phyloP scores from a whole-genome alignment of 257 asterid genomes.

The Cynanchum wilfordii region DNA sequence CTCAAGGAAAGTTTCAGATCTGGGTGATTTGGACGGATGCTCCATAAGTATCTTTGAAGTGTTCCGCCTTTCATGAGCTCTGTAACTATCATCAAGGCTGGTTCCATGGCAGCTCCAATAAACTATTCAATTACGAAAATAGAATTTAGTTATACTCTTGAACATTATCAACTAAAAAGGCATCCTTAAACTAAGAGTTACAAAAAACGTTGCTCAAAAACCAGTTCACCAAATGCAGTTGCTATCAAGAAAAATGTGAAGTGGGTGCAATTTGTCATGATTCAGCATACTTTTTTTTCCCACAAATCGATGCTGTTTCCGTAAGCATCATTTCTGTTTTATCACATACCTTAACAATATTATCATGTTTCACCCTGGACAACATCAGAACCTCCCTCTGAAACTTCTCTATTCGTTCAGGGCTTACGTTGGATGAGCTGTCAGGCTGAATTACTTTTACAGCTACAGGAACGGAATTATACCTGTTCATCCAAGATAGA shows the following conservation, averaged over 20 bases:
- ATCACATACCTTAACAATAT: slow-evolving; percentile 48
- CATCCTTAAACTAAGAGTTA: background rate
- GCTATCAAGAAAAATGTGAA: background rate
- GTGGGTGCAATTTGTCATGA: background rate
- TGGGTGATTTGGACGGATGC: slow-evolving; percentile 41
- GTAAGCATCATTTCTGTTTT: background rate
- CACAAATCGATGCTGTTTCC: background rate
- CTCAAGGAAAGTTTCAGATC: slow-evolving; percentile 46
- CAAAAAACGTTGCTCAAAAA: background rate
- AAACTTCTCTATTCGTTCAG: slow-evolving; percentile 40
- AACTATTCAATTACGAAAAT: slow-evolving; percentile 34
- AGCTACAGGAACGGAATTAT: slow-evolving; percentile 47
- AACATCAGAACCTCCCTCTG: slow-evolving; percentile 47
- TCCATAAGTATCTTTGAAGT: slow-evolving; percentile 54
- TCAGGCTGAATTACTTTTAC: slow-evolving; percentile 47
- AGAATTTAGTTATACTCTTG: background rate
- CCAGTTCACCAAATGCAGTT: background rate
- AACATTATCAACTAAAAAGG: background rate
- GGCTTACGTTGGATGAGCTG: slow-evolving; percentile 30
- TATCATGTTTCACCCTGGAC: slow-evolving; percentile 53
- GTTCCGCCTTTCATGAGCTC: slow-evolving; percentile 67
- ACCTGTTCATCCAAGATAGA: slow-evolving; percentile 25
- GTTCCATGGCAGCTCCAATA: slow-evolving; percentile 49
- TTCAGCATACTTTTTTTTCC: background rate
- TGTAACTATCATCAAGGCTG: slow-evolving; percentile 47